Conservation (phyloP, 2,329 filamentous ascomycete genomes). For the Trichoderma oligosporum region DNA sequence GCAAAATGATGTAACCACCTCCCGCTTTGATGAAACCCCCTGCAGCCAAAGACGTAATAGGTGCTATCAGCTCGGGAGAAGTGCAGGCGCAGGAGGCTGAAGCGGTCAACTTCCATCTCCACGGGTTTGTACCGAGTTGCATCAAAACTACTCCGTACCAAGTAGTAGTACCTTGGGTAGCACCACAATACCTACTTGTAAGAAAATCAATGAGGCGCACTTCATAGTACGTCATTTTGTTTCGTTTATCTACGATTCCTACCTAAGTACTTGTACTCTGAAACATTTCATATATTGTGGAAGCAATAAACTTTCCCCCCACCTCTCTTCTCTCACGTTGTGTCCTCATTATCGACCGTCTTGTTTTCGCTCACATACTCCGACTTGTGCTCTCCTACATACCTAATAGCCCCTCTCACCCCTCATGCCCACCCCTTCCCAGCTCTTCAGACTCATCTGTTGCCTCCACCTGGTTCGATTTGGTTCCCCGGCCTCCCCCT, state of each 20-base stretch:
- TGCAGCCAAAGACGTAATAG: conserved; percentile 21
- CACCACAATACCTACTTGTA: no score
- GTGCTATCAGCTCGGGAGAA: conserved; percentile 19
- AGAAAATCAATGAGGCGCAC: no score
- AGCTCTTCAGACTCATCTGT: not conserved
- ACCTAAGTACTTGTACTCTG: no score
- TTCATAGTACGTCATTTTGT: no score
- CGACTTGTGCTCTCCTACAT: not conserved
- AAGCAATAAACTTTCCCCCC: not conserved
- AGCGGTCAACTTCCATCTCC: not conserved
- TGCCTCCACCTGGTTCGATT: not conserved
- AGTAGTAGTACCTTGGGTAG: no score
- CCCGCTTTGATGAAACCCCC: conserved; percentile 9
- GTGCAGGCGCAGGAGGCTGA: conserved; percentile 8
- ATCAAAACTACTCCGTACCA: no score
- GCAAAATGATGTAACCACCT: conserved; percentile 19
- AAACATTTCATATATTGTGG: not conserved
- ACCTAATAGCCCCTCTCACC: not conserved
- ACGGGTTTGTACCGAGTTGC: not conserved
- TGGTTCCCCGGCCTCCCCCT: not conserved
- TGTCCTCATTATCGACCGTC: not conserved
- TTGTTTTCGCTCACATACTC: not conserved
- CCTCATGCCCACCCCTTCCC: not conserved
- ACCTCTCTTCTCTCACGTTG: not conserved
- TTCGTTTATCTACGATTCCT: no score